Evolutionary conservation across 2,329 filamentous ascomycete genomes (phyloP).

Genomic region (Leptographium radiaticola): DNA sequence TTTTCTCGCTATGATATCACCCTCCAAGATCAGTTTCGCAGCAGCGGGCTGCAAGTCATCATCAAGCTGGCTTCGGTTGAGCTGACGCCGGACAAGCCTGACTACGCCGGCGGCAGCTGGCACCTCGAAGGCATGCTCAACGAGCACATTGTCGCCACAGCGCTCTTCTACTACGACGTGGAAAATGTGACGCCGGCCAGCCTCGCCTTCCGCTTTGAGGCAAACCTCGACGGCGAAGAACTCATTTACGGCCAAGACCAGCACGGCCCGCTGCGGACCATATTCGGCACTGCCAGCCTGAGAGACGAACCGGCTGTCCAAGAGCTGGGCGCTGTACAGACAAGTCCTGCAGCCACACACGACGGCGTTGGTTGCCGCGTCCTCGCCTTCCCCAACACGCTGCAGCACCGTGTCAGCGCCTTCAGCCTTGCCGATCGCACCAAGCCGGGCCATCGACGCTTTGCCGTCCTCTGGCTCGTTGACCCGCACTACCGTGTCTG

Average conservation of each 20-base stretch:
- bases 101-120: slow-evolving; percentile 22
- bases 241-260: slow-evolving; percentile 1
- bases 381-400: slow-evolving; percentile 26
- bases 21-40: slow-evolving; percentile 15
- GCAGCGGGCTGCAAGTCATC: slow-evolving; percentile 43
- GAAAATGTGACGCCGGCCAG: slow-evolving; percentile 32
- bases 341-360: slow-evolving; percentile 7
- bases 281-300: not conserved
- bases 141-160: slow-evolving; percentile 41
- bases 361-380: slow-evolving; percentile 20
- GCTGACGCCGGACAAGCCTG: slow-evolving; percentile 39
- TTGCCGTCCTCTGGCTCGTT: slow-evolving; percentile 44
- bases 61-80: slow-evolving; percentile 47
- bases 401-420: slow-evolving; percentile 35
- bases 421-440: slow-evolving; percentile 35
- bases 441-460: slow-evolving; percentile 38
- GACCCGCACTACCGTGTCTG: slow-evolving; percentile 38
- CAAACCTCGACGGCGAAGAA: not conserved
- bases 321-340: slow-evolving; percentile 23
- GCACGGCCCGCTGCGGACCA: not conserved
- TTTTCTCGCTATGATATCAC: slow-evolving; percentile 1
- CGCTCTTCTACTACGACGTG: slow-evolving; percentile 36
- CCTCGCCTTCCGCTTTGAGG: slow-evolving; percentile 27
- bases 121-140: slow-evolving; percentile 33
- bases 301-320: not conserved